Evolutionary conservation across 202 grass and related monocot genomes (phyloP).

Genomic region (Musa balbisiana): DNA sequence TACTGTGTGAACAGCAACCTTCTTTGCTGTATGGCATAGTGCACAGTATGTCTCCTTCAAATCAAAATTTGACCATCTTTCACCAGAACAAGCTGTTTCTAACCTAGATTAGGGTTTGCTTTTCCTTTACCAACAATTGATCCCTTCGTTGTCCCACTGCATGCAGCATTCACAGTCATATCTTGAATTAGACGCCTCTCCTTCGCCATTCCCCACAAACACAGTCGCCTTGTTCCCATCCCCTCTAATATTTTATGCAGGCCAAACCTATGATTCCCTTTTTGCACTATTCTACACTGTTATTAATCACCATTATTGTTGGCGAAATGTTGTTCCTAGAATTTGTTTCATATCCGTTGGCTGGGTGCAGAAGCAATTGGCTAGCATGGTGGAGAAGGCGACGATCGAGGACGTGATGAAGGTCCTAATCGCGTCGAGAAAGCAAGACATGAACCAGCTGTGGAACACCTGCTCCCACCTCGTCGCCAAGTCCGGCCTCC

Average conservation of each 20-base stretch:
- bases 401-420: conserved; percentile 96
- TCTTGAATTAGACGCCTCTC: background rate
- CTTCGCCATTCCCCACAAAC: background rate
- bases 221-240: background rate
- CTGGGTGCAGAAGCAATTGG: conserved; percentile 66
- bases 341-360: background rate
- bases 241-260: conserved; percentile 10
- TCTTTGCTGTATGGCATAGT: no score
- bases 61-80: no score
- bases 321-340: background rate
- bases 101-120: no score
- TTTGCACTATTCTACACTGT: no score
- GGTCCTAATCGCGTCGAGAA: conserved; percentile 79
- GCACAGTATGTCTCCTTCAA: no score
- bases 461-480: conserved; percentile 89
- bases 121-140: no score
- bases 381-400: conserved; percentile 88
- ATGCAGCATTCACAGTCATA: conserved; percentile 6
- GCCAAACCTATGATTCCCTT: background rate
- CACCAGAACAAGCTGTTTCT: no score
- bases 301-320: no score
- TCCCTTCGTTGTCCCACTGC: background rate
- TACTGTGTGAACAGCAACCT: no score
- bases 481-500: conserved; percentile 74
- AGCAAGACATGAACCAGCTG: conserved; percentile 87